A percentile compares a stretch with the other conserved stretches of the same genome.
phyloP scores from a whole-genome alignment of 257 asterid genomes.

The Handroanthus guayacan region DNA sequence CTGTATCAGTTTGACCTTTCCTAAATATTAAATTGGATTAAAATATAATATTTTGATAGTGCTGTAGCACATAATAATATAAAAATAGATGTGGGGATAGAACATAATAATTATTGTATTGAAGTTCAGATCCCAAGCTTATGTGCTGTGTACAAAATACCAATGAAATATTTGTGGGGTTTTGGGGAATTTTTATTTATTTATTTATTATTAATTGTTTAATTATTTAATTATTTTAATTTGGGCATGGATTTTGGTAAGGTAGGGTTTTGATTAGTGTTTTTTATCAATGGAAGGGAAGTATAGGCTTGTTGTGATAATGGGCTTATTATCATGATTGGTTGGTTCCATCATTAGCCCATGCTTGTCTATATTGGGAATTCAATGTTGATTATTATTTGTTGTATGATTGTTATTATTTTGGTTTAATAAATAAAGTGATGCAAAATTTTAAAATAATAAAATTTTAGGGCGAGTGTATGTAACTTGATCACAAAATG shows the following conservation, averaged over 20 bases:
- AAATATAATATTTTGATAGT: conserved; percentile 45
- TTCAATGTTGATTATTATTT: background rate
- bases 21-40: conserved; percentile 34
- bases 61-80: conserved; percentile 43
- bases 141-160: conserved; percentile 38
- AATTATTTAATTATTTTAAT: conserved; percentile 1
- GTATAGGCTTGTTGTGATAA: conserved; percentile 23
- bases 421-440: background rate
- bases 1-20: conserved; percentile 56
- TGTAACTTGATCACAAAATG: too few species aligned
- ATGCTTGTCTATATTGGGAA: background rate
- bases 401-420: background rate
- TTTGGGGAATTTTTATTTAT: background rate
- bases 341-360: conserved; percentile 21
- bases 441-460: background rate
- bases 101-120: conserved; percentile 42
- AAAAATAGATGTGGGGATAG: conserved; percentile 31
- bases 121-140: conserved; percentile 63
- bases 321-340: conserved; percentile 38
- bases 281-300: conserved; percentile 8
- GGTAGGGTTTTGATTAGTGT: background rate
- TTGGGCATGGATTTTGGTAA: conserved; percentile 31
- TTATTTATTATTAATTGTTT: background rate
- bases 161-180: conserved; percentile 31
- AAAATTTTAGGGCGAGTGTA: too few species aligned